Conservation (phyloP, 768 basidiomycete genomes). For the Paxillus rubicundulus region DNA sequence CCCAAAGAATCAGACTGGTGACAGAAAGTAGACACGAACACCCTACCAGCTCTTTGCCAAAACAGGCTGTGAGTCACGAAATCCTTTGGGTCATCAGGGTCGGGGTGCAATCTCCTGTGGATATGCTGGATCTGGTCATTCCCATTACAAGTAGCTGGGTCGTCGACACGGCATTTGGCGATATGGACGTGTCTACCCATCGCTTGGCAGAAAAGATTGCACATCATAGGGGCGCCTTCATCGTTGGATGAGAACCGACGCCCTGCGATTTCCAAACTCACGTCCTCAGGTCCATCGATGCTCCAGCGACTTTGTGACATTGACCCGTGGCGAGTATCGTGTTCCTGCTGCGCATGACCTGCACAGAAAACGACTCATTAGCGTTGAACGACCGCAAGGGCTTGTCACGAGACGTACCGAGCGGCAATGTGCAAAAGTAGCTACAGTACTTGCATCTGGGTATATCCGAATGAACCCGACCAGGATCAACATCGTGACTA, state of each 20-base stretch:
- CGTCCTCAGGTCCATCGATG: slow-evolving; percentile 46
- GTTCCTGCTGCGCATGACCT: slow-evolving; percentile 53
- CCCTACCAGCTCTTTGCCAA: slow-evolving; percentile 50
- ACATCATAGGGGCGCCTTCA: slow-evolving; percentile 56
- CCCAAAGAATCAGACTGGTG: background rate
- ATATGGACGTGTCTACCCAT: slow-evolving; percentile 53
- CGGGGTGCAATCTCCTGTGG: slow-evolving; percentile 35
- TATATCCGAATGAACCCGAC: no score
- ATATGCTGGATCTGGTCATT: slow-evolving; percentile 46
- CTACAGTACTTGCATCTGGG: slow-evolving; percentile 37
- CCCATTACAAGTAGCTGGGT: slow-evolving; percentile 29
- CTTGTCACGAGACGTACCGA: slow-evolving; percentile 31
- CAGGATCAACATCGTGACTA: no score
- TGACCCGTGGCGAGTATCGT: slow-evolving; percentile 56
- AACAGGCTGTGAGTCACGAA: slow-evolving; percentile 47
- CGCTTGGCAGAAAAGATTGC: slow-evolving; percentile 47
- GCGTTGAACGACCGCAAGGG: no score
- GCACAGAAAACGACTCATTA: background rate
- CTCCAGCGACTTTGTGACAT: slow-evolving; percentile 53
- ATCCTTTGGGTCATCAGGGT: slow-evolving; percentile 46
- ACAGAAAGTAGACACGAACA: no score
- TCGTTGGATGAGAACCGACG: slow-evolving; percentile 47
- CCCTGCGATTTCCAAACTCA: slow-evolving; percentile 45
- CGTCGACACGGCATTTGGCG: slow-evolving; percentile 44
- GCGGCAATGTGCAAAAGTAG: slow-evolving; percentile 51